Conservation (phyloP, 2,329 filamentous ascomycete species). For the Talaromyces sp. region DNA sequence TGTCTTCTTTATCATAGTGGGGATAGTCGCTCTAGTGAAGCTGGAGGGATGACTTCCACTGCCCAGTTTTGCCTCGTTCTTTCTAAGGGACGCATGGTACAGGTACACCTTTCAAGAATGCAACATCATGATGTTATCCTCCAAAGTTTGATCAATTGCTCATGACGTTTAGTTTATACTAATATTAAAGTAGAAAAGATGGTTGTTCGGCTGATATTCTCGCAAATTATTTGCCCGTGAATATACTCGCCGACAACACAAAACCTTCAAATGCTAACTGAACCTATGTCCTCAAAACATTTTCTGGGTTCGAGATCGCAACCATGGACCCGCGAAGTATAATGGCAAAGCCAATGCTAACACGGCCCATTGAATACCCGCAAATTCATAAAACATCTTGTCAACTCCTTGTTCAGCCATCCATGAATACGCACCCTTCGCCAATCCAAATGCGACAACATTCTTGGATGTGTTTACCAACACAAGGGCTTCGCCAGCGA, state of each 20-base stretch:
- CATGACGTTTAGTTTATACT: too few relatives aligned
- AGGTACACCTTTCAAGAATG: too few relatives aligned
- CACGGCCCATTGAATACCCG: slow-evolving; percentile 38
- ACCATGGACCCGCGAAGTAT: slow-evolving; percentile 34
- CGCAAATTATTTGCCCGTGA: too few relatives aligned
- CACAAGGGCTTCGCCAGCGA: slow-evolving; percentile 38
- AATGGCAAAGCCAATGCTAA: slow-evolving; percentile 33
- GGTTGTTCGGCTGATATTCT: too few relatives aligned
- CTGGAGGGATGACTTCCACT: too few relatives aligned
- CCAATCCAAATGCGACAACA: slow-evolving; percentile 29
- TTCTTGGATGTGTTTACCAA: slow-evolving; percentile 37
- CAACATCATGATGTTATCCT: too few relatives aligned
- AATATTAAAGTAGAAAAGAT: too few relatives aligned
- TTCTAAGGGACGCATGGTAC: too few relatives aligned
- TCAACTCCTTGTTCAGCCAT: slow-evolving; percentile 30
- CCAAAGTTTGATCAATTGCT: too few relatives aligned
- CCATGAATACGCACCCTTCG: slow-evolving; percentile 34
- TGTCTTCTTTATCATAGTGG: too few relatives aligned
- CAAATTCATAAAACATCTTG: slow-evolving; percentile 42
- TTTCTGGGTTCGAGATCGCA: slow-evolving; percentile 17
- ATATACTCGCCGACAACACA: background rate
- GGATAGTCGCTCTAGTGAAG: background rate
- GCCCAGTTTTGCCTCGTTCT: too few relatives aligned
- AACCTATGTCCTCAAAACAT: slow-evolving; percentile 6
- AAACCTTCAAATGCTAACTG: background rate